These are phyloP conservation scores for Galium porrigens DNA, from an alignment of 305 asterid genomes.

Conservation along the genomic window DNA sequence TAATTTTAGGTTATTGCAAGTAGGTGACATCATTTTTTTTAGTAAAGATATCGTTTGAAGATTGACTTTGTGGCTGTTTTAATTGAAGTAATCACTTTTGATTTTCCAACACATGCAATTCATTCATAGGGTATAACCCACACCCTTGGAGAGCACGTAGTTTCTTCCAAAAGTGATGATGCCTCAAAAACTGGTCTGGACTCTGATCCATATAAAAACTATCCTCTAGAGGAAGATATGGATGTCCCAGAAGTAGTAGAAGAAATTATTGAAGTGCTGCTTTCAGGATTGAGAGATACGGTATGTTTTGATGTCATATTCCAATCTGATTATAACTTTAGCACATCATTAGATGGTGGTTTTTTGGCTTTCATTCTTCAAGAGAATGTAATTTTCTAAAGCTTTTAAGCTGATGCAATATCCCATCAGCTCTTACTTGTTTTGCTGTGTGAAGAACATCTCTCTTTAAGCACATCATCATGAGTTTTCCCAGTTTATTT, in stretches of 20 bases:
- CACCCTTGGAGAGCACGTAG: slow-evolving; percentile 45
- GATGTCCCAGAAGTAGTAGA: slow-evolving; percentile 84
- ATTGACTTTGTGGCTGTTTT: background rate
- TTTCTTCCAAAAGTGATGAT: slow-evolving; percentile 25
- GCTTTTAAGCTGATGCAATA: background rate
- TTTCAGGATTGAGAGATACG: slow-evolving; percentile 78
- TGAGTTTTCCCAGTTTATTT: background rate
- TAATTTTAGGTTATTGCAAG: background rate
- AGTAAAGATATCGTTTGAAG: background rate
- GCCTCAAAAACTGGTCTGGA: slow-evolving; percentile 24
- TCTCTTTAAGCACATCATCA: background rate
- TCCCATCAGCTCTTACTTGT: background rate
- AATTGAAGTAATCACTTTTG: background rate
- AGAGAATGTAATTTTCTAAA: background rate
- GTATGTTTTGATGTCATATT: slow-evolving; percentile 39
- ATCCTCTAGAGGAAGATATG: slow-evolving; percentile 61
- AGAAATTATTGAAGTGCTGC: slow-evolving; percentile 66
- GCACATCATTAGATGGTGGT: slow-evolving; percentile 11
- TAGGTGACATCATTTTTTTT: background rate
- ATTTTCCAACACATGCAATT: background rate
- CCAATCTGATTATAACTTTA: slow-evolving; percentile 10
- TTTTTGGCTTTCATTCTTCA: background rate
- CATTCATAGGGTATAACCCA: slow-evolving; percentile 45
- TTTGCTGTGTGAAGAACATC: background rate
- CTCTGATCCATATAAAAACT: slow-evolving; percentile 32